These are phyloP conservation scores for Theileria sp. DNA, from an alignment of 169 alveolate genomes.

Conservation along the genomic window DNA sequence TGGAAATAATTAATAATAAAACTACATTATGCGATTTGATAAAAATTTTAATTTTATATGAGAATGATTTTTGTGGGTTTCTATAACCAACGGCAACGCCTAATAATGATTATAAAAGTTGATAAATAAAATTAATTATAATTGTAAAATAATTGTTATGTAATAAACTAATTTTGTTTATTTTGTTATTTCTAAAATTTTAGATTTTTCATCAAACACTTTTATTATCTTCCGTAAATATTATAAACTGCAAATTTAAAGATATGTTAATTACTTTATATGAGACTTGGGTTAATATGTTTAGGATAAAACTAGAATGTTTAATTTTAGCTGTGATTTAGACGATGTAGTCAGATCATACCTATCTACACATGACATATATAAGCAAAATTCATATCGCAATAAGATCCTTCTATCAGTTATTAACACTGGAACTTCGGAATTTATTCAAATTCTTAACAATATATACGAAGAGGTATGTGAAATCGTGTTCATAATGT, in stretches of 20 bases:
- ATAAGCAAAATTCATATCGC: slow-evolving; percentile 27
- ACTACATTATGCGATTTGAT: neutral
- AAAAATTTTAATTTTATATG: too few species aligned
- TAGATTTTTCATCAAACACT: neutral
- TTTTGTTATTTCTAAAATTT: neutral
- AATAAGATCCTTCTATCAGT: slow-evolving; percentile 43
- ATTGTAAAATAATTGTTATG: neutral
- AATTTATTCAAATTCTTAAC: slow-evolving; percentile 17
- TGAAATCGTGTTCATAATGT: neutral
- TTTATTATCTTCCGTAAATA: too few species aligned
- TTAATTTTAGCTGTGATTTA: slow-evolving; percentile 1
- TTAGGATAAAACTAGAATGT: neutral
- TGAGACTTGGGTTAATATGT: neutral
- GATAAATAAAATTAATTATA: too few species aligned
- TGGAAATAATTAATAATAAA: neutral
- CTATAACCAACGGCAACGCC: neutral
- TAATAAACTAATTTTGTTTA: too few species aligned
- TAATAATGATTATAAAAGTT: neutral
- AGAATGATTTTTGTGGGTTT: neutral
- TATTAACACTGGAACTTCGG: neutral
- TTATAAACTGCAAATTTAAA: neutral
- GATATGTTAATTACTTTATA: neutral
- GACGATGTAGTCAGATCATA: slow-evolving; percentile 9
- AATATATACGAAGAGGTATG: slow-evolving; percentile 33
- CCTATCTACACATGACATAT: slow-evolving; percentile 9